Conservation (phyloP, 345 rosid species). For the Raphanus raphanistrum region DNA sequence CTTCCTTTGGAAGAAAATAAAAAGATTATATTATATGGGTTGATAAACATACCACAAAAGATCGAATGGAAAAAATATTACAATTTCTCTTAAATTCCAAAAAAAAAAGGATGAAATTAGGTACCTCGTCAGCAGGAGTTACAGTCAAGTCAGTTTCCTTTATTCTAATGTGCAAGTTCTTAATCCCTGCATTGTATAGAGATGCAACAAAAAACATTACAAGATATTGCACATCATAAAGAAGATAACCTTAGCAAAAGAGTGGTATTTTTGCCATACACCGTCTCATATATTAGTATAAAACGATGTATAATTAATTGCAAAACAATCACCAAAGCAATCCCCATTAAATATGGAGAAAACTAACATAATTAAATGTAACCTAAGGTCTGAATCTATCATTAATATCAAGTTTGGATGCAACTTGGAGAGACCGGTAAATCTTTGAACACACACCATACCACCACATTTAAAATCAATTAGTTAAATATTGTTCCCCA, state of each 20-base stretch:
- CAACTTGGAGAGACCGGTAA: background rate
- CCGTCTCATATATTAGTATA: background rate
- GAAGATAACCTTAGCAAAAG: background rate
- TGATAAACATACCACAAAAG: background rate
- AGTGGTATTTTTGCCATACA: background rate
- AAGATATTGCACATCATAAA: background rate
- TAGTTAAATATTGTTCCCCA: background rate
- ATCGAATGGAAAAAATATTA: background rate
- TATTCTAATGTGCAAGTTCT: constrained; percentile 52
- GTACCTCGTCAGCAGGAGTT: constrained; percentile 79
- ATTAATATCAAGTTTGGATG: background rate
- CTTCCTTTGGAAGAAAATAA: constrained; percentile 55
- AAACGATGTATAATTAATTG: background rate
- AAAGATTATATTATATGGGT: background rate
- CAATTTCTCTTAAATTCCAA: background rate
- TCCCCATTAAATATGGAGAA: constrained; percentile 2
- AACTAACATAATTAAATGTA: background rate
- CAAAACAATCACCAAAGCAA: background rate
- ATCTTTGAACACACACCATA: background rate
- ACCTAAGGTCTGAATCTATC: background rate
- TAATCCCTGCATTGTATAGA: constrained; percentile 56
- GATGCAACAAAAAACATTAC: background rate
- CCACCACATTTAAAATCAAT: background rate
- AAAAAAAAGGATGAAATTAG: constrained; percentile 7
- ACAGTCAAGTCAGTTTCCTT: constrained; percentile 56